A percentile compares a stretch with the other conserved stretches of the same genome.
phyloP scores from a whole-genome alignment of 306 rosid species.

The Vigna mungo region DNA sequence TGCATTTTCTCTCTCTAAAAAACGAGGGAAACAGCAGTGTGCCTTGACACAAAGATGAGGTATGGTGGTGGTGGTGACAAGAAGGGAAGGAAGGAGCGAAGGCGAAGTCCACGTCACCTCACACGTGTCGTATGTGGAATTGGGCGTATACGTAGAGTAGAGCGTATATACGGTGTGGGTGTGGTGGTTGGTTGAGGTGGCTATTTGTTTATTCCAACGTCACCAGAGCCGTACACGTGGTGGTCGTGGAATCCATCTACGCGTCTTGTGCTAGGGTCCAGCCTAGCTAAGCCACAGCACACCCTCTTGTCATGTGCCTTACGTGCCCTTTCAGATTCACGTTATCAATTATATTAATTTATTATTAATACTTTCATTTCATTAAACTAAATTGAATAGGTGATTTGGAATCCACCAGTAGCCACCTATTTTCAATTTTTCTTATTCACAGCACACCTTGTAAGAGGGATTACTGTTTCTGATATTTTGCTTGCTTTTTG shows the following conservation, averaged over 20 bases:
- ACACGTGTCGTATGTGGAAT: constrained; percentile 75
- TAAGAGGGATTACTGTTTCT: constrained; percentile 34
- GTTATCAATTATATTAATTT: background rate
- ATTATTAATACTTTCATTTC: background rate
- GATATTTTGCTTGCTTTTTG: constrained; percentile 28
- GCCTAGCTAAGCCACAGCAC: constrained; percentile 42
- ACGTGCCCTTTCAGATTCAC: constrained; percentile 57
- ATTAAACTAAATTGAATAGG: constrained; percentile 51
- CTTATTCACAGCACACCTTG: constrained; percentile 27
- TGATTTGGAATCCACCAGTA: constrained; percentile 67
- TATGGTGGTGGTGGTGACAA: constrained; percentile 20
- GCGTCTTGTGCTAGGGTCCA: constrained; percentile 61
- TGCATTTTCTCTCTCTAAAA: constrained; percentile 59
- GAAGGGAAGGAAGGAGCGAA: constrained; percentile 52
- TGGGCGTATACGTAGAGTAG: constrained; percentile 45
- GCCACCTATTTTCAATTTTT: constrained; percentile 10
- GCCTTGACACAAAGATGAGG: constrained; percentile 22
- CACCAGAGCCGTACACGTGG: constrained; percentile 73
- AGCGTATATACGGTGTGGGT: constrained; percentile 59
- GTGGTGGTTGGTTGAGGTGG: constrained; percentile 84
- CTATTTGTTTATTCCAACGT: constrained; percentile 56
- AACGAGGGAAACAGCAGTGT: constrained; percentile 26
- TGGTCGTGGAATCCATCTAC: constrained; percentile 42
- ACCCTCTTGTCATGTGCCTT: constrained; percentile 53
- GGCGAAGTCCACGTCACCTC: constrained; percentile 76